phyloP scores from a whole-genome alignment of 139 green algal species.

The Penium margaritaceum region DNA sequence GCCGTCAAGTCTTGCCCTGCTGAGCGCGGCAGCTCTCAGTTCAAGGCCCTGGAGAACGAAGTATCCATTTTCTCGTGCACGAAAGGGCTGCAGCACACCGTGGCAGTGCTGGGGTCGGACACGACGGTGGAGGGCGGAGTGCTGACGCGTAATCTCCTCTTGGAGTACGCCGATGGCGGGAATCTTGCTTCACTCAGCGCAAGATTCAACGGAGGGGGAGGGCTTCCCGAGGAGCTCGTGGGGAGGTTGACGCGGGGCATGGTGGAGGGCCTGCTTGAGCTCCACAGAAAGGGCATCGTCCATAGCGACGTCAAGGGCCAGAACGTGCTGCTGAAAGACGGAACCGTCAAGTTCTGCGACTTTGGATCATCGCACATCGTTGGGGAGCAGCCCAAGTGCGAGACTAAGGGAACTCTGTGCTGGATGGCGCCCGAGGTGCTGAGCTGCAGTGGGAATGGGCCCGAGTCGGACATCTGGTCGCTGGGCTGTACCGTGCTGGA shows the following conservation, averaged over 20 bases:
- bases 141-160: slow-evolving; percentile 8
- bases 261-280: slow-evolving; percentile 47
- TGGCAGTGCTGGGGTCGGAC: slow-evolving; percentile 23
- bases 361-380: slow-evolving; percentile 3
- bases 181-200: slow-evolving; percentile 20
- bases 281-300: slow-evolving; percentile 46
- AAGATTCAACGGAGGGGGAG: background rate
- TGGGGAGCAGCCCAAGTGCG: background rate
- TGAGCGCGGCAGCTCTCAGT: background rate
- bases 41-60: slow-evolving; percentile 32
- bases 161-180: slow-evolving; percentile 28
- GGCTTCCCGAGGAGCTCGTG: slow-evolving; percentile 20
- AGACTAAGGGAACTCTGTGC: slow-evolving; percentile 82
- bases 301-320: slow-evolving; percentile 58
- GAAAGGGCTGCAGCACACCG: slow-evolving; percentile 12
- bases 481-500: slow-evolving; percentile 92
- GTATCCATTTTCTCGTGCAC: slow-evolving; percentile 5
- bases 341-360: slow-evolving; percentile 31
- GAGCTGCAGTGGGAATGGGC: background rate
- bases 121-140: slow-evolving; percentile 17
- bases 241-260: slow-evolving; percentile 18
- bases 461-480: slow-evolving; percentile 84
- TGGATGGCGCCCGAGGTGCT: slow-evolving; percentile 93
- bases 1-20: slow-evolving; percentile 37
- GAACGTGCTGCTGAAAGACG: slow-evolving; percentile 46